Percentiles rank a stretch among this genome's conserved stretches.
Evolutionary conservation across 148 eudicot species (phyloP).

Genomic region (Nepenthes mirabilis): DNA sequence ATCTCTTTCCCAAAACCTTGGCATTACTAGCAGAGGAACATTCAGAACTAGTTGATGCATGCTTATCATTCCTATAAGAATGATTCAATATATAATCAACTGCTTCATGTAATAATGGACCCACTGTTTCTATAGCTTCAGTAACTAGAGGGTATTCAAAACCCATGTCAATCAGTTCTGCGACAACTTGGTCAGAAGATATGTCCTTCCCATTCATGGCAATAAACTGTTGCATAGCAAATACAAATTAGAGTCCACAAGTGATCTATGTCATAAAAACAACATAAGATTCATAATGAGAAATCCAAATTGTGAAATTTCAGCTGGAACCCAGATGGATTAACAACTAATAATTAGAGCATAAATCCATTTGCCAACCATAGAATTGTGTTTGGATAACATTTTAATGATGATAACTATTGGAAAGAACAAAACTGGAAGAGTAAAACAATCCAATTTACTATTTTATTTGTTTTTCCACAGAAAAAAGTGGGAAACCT

Average conservation of each 20-base stretch:
- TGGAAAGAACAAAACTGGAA: too few species aligned
- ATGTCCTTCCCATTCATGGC: conserved; percentile 21
- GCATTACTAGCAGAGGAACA: neutral
- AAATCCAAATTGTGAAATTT: too few species aligned
- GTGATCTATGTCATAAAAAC: neutral
- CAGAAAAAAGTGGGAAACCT: too few species aligned
- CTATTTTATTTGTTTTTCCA: too few species aligned
- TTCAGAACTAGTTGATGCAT: conserved; percentile 18
- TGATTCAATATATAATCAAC: conserved; percentile 34
- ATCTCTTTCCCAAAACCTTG: conserved; percentile 25
- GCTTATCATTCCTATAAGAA: conserved; percentile 13
- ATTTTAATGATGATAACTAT: too few species aligned
- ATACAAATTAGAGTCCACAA: neutral
- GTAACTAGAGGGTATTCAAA: conserved; percentile 29
- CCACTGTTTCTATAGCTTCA: conserved; percentile 47
- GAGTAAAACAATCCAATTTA: too few species aligned
- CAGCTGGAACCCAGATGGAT: too few species aligned
- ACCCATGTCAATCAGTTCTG: conserved; percentile 43
- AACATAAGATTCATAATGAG: too few species aligned
- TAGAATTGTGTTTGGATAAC: too few species aligned
- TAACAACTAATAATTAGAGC: too few species aligned
- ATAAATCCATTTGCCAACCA: too few species aligned
- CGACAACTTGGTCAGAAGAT: conserved; percentile 23
- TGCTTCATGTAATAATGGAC: conserved; percentile 37
- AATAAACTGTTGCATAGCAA: neutral